Conservation (phyloP, 2,329 filamentous ascomycete species). For the Trichoderma sp. region DNA sequence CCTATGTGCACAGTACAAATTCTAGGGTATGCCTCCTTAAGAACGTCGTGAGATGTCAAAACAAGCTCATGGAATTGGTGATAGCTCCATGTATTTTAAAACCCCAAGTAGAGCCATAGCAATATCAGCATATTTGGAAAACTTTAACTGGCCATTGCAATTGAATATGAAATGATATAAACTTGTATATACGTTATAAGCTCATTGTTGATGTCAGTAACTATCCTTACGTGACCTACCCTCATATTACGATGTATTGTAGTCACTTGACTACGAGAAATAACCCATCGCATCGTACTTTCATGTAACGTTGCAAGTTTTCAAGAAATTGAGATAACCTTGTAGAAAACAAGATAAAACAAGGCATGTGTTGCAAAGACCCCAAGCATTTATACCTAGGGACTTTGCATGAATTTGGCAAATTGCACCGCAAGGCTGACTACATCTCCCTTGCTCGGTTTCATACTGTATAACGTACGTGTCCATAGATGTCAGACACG, state of each 20-base stretch:
- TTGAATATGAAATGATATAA: not conserved
- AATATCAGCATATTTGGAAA: not conserved
- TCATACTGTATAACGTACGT: not conserved
- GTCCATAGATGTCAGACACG: not conserved
- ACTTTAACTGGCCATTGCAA: not conserved
- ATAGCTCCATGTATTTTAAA: not conserved
- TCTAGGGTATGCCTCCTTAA: not conserved
- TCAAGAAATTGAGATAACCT: not conserved
- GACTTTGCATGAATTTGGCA: not conserved
- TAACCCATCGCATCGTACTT: not conserved
- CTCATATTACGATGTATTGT: not conserved
- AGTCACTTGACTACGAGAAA: not conserved
- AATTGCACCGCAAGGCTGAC: not conserved
- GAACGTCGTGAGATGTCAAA: not conserved
- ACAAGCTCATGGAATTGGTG: not conserved
- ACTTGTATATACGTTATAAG: not conserved
- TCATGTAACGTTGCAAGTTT: conserved; percentile 1
- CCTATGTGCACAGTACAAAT: not conserved
- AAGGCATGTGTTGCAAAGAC: not conserved
- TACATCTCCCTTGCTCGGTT: not conserved
- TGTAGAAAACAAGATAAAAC: not conserved
- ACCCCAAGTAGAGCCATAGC: not conserved
- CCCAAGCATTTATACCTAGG: not conserved
- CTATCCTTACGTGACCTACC: not conserved
- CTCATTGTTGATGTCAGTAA: not conserved